Evolutionary conservation across 805 yeast species (phyloP).

Genomic region (Starmera amethionina): DNA sequence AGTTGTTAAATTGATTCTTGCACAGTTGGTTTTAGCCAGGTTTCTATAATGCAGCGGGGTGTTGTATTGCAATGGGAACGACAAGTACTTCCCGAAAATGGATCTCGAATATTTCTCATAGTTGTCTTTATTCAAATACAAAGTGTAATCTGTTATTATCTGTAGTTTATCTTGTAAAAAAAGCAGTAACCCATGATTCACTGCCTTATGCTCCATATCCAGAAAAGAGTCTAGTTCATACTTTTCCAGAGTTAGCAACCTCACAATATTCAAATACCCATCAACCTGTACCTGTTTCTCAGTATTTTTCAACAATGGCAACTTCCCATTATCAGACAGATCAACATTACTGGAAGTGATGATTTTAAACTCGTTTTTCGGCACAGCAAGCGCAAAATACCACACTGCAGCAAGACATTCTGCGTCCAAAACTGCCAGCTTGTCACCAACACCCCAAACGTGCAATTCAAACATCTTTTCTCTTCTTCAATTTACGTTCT

Average conservation of each 20-base stretch:
- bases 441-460: conserved; percentile 39
- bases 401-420: conserved; percentile 40
- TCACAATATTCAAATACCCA: conserved; percentile 33
- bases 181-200: conserved; percentile 35
- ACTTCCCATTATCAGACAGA: conserved; percentile 33
- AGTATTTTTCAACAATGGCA: conserved; percentile 36
- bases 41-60: conserved; percentile 42
- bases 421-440: conserved; percentile 38
- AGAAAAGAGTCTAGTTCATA: conserved; percentile 7
- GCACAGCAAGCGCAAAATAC: conserved; percentile 24
- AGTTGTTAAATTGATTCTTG: conserved; percentile 21
- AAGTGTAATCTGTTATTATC: conserved; percentile 43
- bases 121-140: conserved; percentile 45
- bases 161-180: conserved; percentile 32
- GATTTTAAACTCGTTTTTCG: conserved; percentile 20
- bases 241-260: conserved; percentile 15
- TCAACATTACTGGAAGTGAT: conserved; percentile 52
- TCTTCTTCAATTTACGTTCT: too few species aligned
- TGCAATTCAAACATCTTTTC: conserved; percentile 24
- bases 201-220: conserved; percentile 21
- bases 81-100: conserved; percentile 39
- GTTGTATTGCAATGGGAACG: conserved; percentile 70
- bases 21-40: conserved; percentile 22
- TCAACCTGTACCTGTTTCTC: conserved; percentile 16
- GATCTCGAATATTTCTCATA: conserved; percentile 53